Base-by-base conservation (phyloP, 2,329 filamentous ascomycete genomes). In the Xylaria sp. region DNA sequence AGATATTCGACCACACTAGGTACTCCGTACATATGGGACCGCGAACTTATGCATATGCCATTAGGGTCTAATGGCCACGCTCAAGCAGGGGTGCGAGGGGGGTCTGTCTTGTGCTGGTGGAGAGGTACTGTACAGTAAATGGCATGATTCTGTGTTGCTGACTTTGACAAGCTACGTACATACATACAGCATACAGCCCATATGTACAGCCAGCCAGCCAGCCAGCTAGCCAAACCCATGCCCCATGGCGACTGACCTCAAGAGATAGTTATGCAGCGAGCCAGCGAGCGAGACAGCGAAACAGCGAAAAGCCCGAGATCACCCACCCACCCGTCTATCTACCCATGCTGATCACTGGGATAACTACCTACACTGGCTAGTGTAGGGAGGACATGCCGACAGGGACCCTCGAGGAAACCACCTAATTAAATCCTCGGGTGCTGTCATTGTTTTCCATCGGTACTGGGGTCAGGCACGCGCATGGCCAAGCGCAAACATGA, bases 401-500 rank as follows among this genome's bases (percentile, higher is more conserved):
- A n/a, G 59, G 51, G 57, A 42, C 51, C 17, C 36, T 59, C 47
- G 48, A 42, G 17, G n/a, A 17, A 47, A 54, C 47, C 39, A 55
- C 19, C 17, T 32, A 64, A 61, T 61, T 24, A 50, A 61, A 51
- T 50, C 24, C 59, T 62, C 48, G 34, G 51, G 34, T 65, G 50
- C 56, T 58, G 30, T 55, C 51, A 55, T 30, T 55, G 27, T 55
- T 55, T 51, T 27, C 51, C 30, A 34, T 32, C 51, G 51, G 51
- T 32, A 55, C 61, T 65, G 62, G 68, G 61, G 56, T 30, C 55
- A 68, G 69, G 60, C 50, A 56, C 64, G 61, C 69, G 69, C 69
- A 65, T 71, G 57, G 65, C 69, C 63, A 67, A 64, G 67, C 67
- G 69, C 71, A 73, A 74, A 72, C 70, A 72, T 67, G 24, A 69